Evolutionary conservation across 2,329 filamentous ascomycete genomes (phyloP).

Genomic region (Myriosclerotinia scirpicola): DNA sequence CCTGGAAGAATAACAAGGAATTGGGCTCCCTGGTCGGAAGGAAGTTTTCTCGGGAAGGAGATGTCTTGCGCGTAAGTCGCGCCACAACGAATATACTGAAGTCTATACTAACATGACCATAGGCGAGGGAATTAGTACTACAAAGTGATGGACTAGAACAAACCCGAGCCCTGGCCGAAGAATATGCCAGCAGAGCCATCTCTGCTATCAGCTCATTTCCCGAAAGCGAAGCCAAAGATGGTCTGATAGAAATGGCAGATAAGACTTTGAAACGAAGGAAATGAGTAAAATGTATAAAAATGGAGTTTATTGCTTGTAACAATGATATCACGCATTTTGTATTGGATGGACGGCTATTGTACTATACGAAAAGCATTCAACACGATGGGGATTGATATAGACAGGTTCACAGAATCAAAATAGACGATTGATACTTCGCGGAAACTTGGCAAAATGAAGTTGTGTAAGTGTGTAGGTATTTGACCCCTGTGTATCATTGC

Average conservation of each 20-base stretch:
- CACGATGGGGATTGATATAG: conserved; percentile 10
- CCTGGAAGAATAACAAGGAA: conserved; percentile 86
- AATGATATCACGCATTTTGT: conserved; percentile 13
- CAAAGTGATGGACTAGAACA: conserved; percentile 86
- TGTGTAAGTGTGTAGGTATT: background rate
- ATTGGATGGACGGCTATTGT: conserved; percentile 13
- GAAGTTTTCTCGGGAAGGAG: conserved; percentile 81
- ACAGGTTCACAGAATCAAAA: background rate
- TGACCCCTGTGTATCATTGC: background rate
- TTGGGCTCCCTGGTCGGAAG: conserved; percentile 85
- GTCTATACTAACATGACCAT: conserved; percentile 27
- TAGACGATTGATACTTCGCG: conserved; percentile 10
- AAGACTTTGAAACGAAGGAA: conserved; percentile 90
- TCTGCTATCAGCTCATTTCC: conserved; percentile 82
- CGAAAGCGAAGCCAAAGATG: conserved; percentile 90
- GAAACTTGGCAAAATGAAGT: background rate
- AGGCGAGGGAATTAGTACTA: conserved; percentile 86
- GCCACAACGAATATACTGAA: background rate
- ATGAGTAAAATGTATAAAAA: conserved; percentile 44
- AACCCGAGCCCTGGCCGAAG: conserved; percentile 84
- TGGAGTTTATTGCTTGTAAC: conserved; percentile 26
- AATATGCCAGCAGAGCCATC: conserved; percentile 87
- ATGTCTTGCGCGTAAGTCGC: conserved; percentile 75
- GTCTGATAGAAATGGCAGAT: conserved; percentile 87
- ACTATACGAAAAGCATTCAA: conserved; percentile 21